These are phyloP conservation scores for Megacollybia marginata DNA, from an alignment of 768 basidiomycete species.

Conservation along the genomic window DNA sequence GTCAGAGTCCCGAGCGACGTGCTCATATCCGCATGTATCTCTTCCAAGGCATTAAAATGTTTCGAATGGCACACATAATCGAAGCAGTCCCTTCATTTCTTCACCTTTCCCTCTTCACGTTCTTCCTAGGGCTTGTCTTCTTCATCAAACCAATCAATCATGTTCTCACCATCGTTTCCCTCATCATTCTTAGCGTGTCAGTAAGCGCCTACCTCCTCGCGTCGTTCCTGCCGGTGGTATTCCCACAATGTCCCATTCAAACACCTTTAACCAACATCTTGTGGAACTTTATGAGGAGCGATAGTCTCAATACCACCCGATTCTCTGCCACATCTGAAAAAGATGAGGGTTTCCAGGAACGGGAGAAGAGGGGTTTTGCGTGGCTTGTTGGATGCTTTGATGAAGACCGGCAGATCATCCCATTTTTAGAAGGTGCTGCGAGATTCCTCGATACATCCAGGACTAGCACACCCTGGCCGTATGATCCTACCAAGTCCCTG, in stretches of 20 bases:
- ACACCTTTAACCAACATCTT: constrained; percentile 5
- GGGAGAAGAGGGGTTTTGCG: too few relatives aligned
- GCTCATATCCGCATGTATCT: constrained; percentile 35
- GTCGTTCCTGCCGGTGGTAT: constrained; percentile 5
- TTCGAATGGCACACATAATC: constrained; percentile 31
- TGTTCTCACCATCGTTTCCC: constrained; percentile 11
- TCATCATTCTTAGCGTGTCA: constrained; percentile 1
- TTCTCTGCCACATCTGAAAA: too few relatives aligned
- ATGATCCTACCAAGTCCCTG: too few relatives aligned
- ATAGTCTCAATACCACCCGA: too few relatives aligned
- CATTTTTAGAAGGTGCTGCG: too few relatives aligned
- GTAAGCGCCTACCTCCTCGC: constrained; percentile 4
- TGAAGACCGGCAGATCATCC: too few relatives aligned
- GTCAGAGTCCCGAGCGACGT: constrained; percentile 27
- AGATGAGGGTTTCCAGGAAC: too few relatives aligned
- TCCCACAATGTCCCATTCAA: constrained; percentile 6
- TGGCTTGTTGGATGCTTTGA: too few relatives aligned
- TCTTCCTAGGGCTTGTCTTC: constrained; percentile 40
- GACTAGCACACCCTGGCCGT: too few relatives aligned
- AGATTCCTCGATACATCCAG: too few relatives aligned
- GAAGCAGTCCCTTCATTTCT: constrained; percentile 37
- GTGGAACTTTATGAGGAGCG: neutral
- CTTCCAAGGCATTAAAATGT: constrained; percentile 28
- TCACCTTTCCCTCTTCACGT: constrained; percentile 41
- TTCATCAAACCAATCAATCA: constrained; percentile 33